phyloP scores from a whole-genome alignment of 2,329 filamentous ascomycete species.

The Verticillium nubilum region DNA sequence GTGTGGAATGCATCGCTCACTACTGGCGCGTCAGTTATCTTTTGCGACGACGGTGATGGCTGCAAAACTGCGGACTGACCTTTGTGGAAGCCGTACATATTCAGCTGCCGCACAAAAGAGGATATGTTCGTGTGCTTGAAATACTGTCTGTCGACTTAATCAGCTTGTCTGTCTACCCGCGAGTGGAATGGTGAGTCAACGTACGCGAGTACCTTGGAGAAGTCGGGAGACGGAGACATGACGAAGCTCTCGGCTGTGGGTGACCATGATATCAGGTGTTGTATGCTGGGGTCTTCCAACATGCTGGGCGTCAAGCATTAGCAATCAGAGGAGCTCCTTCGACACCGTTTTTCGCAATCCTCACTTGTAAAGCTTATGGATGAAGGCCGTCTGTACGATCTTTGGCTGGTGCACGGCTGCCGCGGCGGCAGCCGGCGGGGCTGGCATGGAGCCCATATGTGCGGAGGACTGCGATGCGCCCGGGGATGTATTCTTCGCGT shows the following conservation, averaged over 20 bases:
- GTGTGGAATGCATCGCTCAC: constrained; percentile 99
- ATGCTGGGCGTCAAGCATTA: constrained; percentile 76
- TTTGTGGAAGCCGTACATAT: constrained; percentile 99
- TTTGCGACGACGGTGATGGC: not conserved
- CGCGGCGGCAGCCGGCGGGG: constrained; percentile 51
- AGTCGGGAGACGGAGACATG: constrained; percentile 96
- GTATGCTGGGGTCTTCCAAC: constrained; percentile 89
- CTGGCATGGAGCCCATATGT: constrained; percentile 39
- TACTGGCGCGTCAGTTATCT: constrained; percentile 30
- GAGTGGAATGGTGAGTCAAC: constrained; percentile 28
- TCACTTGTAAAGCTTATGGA: constrained; percentile 98
- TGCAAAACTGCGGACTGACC: constrained; percentile 43
- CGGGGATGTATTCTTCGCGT: constrained; percentile 29
- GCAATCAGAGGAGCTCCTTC: not conserved
- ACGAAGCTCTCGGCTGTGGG: constrained; percentile 93
- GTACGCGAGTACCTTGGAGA: constrained; percentile 96
- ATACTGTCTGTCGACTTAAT: constrained; percentile 64
- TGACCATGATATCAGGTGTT: constrained; percentile 96
- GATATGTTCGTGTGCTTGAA: constrained; percentile 99
- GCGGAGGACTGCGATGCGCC: constrained; percentile 30
- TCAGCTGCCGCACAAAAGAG: constrained; percentile 93
- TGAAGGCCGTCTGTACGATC: constrained; percentile 96
- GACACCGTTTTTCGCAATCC: constrained; percentile 19
- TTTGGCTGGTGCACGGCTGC: constrained; percentile 88
- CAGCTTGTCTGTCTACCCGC: not conserved